phyloP scores from a whole-genome alignment of 108 stramenopile genomes.

The Epipyxis sp. region DNA sequence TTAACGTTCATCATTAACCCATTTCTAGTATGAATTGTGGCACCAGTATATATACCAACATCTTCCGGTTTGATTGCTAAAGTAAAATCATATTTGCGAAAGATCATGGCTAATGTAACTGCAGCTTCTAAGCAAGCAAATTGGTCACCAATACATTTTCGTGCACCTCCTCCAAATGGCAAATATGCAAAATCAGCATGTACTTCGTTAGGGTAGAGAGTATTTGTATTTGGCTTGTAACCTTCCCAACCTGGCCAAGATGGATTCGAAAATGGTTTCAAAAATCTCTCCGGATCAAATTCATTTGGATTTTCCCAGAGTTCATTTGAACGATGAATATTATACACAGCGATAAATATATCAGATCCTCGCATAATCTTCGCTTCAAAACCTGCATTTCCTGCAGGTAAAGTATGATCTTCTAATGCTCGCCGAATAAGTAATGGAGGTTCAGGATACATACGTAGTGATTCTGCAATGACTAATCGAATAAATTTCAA shows the following conservation, averaged over 20 bases:
- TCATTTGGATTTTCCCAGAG: constrained; percentile 83
- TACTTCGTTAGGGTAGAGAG: constrained; percentile 86
- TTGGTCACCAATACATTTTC: constrained; percentile 94
- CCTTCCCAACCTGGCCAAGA: constrained; percentile 79
- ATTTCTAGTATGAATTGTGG: constrained; percentile 89
- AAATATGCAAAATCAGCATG: constrained; percentile 81
- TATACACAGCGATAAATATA: constrained; percentile 87
- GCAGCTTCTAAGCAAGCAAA: constrained; percentile 89
- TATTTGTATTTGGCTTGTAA: constrained; percentile 64
- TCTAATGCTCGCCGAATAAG: constrained; percentile 86
- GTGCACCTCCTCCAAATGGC: constrained; percentile 83
- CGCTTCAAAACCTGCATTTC: background rate
- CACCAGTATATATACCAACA: constrained; percentile 90
- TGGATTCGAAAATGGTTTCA: constrained; percentile 46
- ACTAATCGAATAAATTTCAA: constrained; percentile 75
- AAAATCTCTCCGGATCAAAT: constrained; percentile 84
- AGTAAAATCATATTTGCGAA: constrained; percentile 83
- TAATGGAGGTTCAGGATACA: constrained; percentile 89
- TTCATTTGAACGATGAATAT: constrained; percentile 80
- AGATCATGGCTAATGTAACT: constrained; percentile 80
- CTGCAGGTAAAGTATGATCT: constrained; percentile 73
- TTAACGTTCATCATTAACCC: constrained; percentile 75
- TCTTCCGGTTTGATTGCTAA: constrained; percentile 77
- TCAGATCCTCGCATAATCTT: constrained; percentile 61
- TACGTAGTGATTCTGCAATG: constrained; percentile 78